These are phyloP conservation scores for Fusarium sp. DNA, from an alignment of 2,329 filamentous ascomycete species.

Conservation along the genomic window DNA sequence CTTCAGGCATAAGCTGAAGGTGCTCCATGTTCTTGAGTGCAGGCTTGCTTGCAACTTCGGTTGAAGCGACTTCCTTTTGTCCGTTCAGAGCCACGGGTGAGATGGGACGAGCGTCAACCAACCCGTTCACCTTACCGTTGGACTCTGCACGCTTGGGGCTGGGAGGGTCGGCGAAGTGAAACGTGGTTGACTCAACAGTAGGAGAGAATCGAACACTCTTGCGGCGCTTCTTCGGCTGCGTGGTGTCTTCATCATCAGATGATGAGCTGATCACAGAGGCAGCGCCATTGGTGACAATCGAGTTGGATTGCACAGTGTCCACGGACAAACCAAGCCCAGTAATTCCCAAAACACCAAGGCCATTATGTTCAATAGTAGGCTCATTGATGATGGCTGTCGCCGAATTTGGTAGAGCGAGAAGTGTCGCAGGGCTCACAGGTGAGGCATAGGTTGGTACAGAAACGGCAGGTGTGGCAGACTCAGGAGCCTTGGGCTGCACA, in stretches of 20 bases:
- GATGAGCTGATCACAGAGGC: constrained; percentile 23
- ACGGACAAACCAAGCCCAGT: constrained; percentile 13
- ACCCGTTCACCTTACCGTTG: constrained; percentile 22
- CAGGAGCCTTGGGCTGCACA: constrained; percentile 5
- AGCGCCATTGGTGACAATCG: constrained; percentile 14
- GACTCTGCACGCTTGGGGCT: constrained; percentile 54
- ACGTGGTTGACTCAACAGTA: constrained; percentile 72
- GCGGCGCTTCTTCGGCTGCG: constrained; percentile 52
- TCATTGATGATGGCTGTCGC: constrained; percentile 10
- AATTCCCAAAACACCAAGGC: constrained; percentile 8
- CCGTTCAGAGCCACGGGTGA: constrained; percentile 15
- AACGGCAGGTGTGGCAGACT: neutral
- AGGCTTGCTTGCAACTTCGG: neutral
- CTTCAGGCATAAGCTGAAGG: constrained; percentile 89
- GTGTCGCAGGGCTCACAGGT: constrained; percentile 57
- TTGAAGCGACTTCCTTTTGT: neutral
- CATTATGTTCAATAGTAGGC: neutral
- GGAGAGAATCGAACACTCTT: constrained; percentile 80
- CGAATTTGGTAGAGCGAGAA: constrained; percentile 68
- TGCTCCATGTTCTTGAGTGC: constrained; percentile 74
- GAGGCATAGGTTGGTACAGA: constrained; percentile 30
- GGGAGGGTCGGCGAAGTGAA: constrained; percentile 63
- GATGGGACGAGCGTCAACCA: constrained; percentile 23
- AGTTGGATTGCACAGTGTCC: neutral
- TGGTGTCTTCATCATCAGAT: constrained; percentile 34